These are phyloP conservation scores for Macrophomina pseudophaseolina DNA, from an alignment of 2,329 filamentous ascomycete genomes.

Conservation along the genomic window DNA sequence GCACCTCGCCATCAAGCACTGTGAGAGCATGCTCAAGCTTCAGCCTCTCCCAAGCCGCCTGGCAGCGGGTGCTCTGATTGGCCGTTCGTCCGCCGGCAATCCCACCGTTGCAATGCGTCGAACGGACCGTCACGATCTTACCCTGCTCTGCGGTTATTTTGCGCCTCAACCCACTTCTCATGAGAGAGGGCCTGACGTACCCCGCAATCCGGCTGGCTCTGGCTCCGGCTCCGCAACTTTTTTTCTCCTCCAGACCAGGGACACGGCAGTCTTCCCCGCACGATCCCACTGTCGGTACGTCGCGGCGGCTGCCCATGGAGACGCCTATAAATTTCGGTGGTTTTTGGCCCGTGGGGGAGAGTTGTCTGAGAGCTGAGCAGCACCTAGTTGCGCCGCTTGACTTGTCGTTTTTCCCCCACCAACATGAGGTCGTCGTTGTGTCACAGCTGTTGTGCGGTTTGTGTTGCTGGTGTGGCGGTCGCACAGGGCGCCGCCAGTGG, in stretches of 20 bases:
- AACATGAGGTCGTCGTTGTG: background rate
- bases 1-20: background rate
- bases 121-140: background rate
- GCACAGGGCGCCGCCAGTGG: conserved; percentile 3
- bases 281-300: background rate
- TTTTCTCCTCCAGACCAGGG: background rate
- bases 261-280: background rate
- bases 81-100: background rate
- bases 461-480: conserved; percentile 10
- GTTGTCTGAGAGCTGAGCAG: background rate
- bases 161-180: background rate
- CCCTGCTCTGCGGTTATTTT: conserved; percentile 9
- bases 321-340: background rate
- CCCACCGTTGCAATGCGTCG: conserved; percentile 21
- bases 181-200: background rate
- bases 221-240: background rate
- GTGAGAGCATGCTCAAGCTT: background rate
- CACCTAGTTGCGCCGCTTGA: background rate
- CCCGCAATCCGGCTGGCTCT: background rate
- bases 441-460: conserved; percentile 2
- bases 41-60: background rate
- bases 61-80: background rate
- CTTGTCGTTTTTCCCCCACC: background rate
- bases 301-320: background rate
- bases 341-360: background rate